Conservation (phyloP, 164 flowering plant species). For the Magnolia officinalis region DNA sequence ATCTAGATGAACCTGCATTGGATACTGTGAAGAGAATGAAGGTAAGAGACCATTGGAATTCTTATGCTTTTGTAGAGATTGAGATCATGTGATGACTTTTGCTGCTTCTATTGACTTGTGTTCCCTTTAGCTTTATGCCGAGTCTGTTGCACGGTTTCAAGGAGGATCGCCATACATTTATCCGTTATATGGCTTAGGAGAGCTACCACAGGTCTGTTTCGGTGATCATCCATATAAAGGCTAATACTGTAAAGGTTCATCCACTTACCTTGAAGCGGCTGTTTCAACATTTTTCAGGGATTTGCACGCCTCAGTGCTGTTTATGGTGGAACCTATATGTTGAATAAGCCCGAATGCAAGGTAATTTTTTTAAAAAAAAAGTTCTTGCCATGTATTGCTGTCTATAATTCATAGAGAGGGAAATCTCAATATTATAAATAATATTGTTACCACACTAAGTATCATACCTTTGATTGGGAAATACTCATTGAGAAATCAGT, state of each 20-base stretch:
- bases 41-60: constrained; percentile 33
- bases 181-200: constrained; percentile 92
- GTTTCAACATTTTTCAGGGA: constrained; percentile 41
- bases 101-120: background rate
- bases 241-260: background rate
- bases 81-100: background rate
- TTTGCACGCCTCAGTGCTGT: constrained; percentile 98
- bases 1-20: constrained; percentile 77
- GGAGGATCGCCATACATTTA: constrained; percentile 98
- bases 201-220: constrained; percentile 80
- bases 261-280: background rate
- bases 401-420: background rate
- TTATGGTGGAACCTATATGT: constrained; percentile 97
- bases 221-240: background rate
- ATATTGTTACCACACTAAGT: too few relatives aligned
- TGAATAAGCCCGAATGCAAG: constrained; percentile 95
- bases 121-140: constrained; percentile 68
- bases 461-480: too few relatives aligned
- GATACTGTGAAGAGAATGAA: constrained; percentile 93
- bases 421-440: too few relatives aligned
- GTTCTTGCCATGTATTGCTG: background rate
- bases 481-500: background rate
- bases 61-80: background rate
- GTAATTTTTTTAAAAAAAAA: constrained; percentile 28
- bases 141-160: constrained; percentile 90